Percentiles rank a stretch among this genome's conserved stretches.
phyloP scores from a whole-genome alignment of 1,139 yeast species.

The Nakaseomyces uthaithaninus region DNA sequence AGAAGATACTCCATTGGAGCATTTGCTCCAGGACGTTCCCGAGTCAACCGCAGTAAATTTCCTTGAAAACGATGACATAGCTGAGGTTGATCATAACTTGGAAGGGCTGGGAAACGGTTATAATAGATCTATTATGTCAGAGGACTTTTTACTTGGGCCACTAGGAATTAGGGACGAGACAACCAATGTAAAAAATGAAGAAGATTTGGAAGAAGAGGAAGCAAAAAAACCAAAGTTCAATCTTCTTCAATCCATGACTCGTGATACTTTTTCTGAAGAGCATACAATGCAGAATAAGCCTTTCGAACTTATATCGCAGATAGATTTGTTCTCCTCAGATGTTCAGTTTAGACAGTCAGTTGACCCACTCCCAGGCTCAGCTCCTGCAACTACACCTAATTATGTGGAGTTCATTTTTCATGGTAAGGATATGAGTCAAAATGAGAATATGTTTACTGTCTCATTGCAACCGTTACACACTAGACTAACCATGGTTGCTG shows the following conservation, averaged over 20 bases:
- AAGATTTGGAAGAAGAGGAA: conserved; percentile 15
- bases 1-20: conserved; percentile 27
- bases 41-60: background rate
- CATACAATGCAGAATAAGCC: conserved; percentile 19
- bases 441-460: conserved; percentile 26
- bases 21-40: conserved; percentile 8
- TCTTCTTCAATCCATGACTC: conserved; percentile 22
- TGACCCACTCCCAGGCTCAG: conserved; percentile 26
- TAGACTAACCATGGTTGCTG: conserved; percentile 15
- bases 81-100: conserved; percentile 16
- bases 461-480: conserved; percentile 28
- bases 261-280: conserved; percentile 18
- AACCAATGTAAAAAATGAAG: conserved; percentile 6
- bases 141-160: conserved; percentile 29
- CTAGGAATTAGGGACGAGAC: conserved; percentile 7
- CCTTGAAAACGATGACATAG: conserved; percentile 4
- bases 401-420: conserved; percentile 29
- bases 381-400: conserved; percentile 26
- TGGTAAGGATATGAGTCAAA: conserved; percentile 22
- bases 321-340: conserved; percentile 25
- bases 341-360: conserved; percentile 26
- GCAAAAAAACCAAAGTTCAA: conserved; percentile 25
- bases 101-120: conserved; percentile 33
- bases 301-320: conserved; percentile 20
- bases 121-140: conserved; percentile 24